A percentile compares a stretch with the other conserved stretches of the same genome.
Conservation (phyloP, 305 asterid genomes). For the Solanum hybrid region DNA sequence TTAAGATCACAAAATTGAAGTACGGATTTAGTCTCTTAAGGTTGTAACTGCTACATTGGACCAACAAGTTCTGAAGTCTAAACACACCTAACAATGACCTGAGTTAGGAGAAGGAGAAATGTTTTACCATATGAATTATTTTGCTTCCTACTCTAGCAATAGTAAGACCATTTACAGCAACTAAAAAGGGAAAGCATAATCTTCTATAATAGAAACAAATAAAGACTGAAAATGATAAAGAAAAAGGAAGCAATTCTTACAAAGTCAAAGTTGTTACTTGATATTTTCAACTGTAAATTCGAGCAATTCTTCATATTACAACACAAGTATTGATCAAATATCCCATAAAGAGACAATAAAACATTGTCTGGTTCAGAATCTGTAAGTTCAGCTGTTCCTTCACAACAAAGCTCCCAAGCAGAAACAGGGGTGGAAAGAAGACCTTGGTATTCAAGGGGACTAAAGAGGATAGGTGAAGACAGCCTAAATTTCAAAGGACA, state of each 20-base stretch:
- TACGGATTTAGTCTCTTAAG: not conserved
- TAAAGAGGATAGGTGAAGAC: not conserved
- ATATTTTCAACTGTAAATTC: constrained; percentile 23
- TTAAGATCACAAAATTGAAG: not conserved
- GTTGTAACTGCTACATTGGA: not conserved
- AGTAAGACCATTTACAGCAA: not conserved
- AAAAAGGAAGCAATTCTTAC: constrained; percentile 3
- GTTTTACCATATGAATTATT: not conserved
- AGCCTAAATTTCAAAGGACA: not conserved
- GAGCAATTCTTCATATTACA: constrained; percentile 28
- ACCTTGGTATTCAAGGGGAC: constrained; percentile 18
- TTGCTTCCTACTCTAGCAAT: not conserved
- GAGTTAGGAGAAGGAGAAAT: not conserved
- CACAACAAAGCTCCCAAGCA: constrained; percentile 41
- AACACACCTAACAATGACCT: not conserved
- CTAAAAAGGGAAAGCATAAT: not conserved
- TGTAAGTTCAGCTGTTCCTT: constrained; percentile 28
- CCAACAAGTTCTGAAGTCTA: not conserved
- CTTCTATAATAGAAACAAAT: not conserved
- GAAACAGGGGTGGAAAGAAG: constrained; percentile 33
- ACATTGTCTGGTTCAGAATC: constrained; percentile 16
- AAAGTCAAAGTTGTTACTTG: constrained; percentile 12
- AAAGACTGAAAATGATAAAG: not conserved
- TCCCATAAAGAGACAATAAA: constrained; percentile 35
- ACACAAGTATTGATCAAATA: constrained; percentile 22